Base-by-base conservation (phyloP, 2,329 filamentous ascomycete species). In the Fusarium buxicola region DNA sequence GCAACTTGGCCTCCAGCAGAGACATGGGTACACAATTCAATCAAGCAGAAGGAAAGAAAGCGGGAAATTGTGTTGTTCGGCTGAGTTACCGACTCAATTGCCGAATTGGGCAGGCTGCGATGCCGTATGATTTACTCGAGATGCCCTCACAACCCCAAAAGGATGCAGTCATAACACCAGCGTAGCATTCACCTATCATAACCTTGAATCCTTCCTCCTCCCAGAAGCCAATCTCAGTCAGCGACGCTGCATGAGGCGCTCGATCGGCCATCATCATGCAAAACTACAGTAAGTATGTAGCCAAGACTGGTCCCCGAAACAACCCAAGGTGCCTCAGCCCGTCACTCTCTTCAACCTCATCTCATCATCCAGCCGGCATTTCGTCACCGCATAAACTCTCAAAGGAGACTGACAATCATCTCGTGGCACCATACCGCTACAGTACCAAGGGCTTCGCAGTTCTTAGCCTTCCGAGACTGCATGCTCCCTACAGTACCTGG, bases 361-460 rank as follows among this genome's bases (percentile, higher is more conserved):
- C 35, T 39, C 49, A 45, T 54, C 18, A n/a, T 51, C 46, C 36
- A 58, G 41, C 44, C 39, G 47, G 40, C 41, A 49, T 58, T 35
- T 48, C 39, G 31, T 61, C 61, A 58, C 58, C 52, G 66, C 66
- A 69, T 69, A 61, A 69, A 52, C 54, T 47, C 46, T 51, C 41
- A 67, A 64, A 66, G 59, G 49, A 53, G 54, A 48, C 55, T 57
- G 53, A 61, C 45, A 64, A 47, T 54, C 60, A 39, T 52, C 59
- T 47, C 55, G 41, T 59, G 59, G 64, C 65, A 62, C 30, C 35
- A 21, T 21, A 21, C 21, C 21, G 21, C 6, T 21, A n/a, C n/a
- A n/a, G n/a, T n/a, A 6, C 21, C 21, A 21, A 21, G 21, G 21
- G 21, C 4, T 6, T 21, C 21, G 21, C 21, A 21, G 21, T 21